These are phyloP conservation scores for Brassica napus DNA, from an alignment of 345 rosid genomes.

Conservation along the genomic window Da-Ae NC_063440.1:863501-864000, in stretches of 20 bases:
- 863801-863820: too few species aligned
- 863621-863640: too few species aligned
- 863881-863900: slow-evolving; percentile 92
- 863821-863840: slow-evolving; percentile 28
- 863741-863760: too few species aligned
- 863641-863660: too few species aligned
- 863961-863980: background rate
- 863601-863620: slow-evolving; percentile 73
- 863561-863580: slow-evolving; percentile 61
- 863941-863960: background rate
- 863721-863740: too few species aligned
- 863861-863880: slow-evolving; percentile 91
- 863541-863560: background rate
- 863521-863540: background rate
- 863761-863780: too few species aligned
- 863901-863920: slow-evolving; percentile 78
- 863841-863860: slow-evolving; percentile 89
- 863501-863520: background rate
- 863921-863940: background rate
- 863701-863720: too few species aligned
- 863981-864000: background rate
- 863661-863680: too few species aligned
- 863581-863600: slow-evolving; percentile 92
- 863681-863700: too few species aligned
- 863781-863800: too few species aligned